Evolutionary conservation across 495 filamentous ascomycete species (phyloP), one percentile per base, ranked within the genome.

Genomic region (Penicillium paxilli): DNA sequence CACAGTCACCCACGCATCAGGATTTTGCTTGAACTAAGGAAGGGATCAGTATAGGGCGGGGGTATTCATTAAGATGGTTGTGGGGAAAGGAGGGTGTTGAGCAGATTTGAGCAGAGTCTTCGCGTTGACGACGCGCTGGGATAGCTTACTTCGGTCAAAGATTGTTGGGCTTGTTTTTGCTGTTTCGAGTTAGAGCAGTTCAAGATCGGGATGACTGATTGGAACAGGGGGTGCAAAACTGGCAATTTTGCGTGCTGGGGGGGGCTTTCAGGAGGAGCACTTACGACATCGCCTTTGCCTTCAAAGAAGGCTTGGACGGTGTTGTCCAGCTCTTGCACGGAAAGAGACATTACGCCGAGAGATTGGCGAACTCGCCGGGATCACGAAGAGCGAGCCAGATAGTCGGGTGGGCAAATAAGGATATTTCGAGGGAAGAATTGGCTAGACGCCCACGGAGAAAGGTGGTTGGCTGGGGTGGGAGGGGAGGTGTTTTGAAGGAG

Each of bases 281-380:
- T 17, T 44, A 97, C 92, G 76, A 89, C 78, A 47, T 96, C 89
- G 38, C 94, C 94, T 69, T 93, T 87, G 68, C 90, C 93, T 76
- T 98, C 94, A 59, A 95, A 98, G 78, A 98, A 97, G 73, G 90
- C 87, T 58, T 87, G 92, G 80, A 97, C 92, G 54, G 91, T 96
- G 67, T 84, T 85, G 84, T 98, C 94, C 74, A 98, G 80, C 81
- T 98, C 95, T 68, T 85, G 83, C 66, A 98, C 92, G 58, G 86
- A 82, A 67, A 86, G 74, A 66, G 84, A 82, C 84, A 87, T 87
- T 54, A 58, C 68, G 68, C 58, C 67, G 64, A 67, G 61, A 59
- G 52, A 55, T 57, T 63, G 67, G 73, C 64, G 65, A 66, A 65
- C 46, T 64, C 60, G 64, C 61, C 61, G 41, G 58, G 51, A 45